These are phyloP conservation scores for Schoenoplectus triqueter DNA, from an alignment of 202 grass and related monocot genomes.

Conservation along the genomic window DNA sequence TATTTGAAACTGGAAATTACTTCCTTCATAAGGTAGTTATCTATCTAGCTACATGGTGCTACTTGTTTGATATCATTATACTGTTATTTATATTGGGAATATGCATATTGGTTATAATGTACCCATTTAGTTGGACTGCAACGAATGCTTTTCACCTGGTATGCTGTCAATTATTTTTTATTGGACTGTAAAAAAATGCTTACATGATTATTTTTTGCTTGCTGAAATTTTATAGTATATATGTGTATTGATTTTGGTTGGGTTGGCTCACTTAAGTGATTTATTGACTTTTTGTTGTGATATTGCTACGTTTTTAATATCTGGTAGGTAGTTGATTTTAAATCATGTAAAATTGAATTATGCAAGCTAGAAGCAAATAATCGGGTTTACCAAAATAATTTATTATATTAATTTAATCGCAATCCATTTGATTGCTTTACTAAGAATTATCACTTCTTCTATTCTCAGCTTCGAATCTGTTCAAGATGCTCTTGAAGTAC, in stretches of 20 bases:
- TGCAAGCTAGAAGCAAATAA: no score
- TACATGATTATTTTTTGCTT: neutral
- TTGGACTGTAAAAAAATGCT: no score
- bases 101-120: neutral
- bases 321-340: neutral
- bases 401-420: no score
- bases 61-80: no score
- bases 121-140: neutral
- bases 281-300: neutral
- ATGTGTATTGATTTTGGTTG: neutral
- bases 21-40: neutral
- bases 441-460: neutral
- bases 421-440: neutral
- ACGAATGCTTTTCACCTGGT: neutral
- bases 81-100: neutral
- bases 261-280: neutral
- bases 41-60: neutral
- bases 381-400: no score
- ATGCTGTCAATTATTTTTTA: neutral
- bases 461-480: conserved; percentile 26
- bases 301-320: neutral
- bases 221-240: neutral
- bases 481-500: conserved; percentile 86
- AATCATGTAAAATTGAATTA: neutral
- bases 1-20: neutral